Percentiles rank a stretch among this genome's conserved stretches.
These are phyloP conservation scores for Venturia oleaginea DNA, from an alignment of 2,329 filamentous ascomycete genomes.

Conservation along the genomic window DNA sequence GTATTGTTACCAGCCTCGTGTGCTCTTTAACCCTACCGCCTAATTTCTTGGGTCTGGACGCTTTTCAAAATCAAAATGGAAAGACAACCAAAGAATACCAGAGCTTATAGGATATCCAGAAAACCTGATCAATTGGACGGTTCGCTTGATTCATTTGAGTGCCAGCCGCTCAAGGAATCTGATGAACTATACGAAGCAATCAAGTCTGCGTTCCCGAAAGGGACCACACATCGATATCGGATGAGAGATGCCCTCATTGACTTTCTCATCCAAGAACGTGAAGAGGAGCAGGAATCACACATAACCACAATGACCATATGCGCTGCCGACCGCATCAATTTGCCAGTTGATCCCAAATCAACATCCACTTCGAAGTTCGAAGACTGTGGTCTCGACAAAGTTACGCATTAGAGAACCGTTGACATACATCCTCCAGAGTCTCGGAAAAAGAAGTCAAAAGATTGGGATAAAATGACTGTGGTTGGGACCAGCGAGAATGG, in stretches of 20 bases:
- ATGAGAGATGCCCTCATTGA: slow-evolving; percentile 30
- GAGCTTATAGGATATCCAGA: background rate
- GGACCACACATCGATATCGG: slow-evolving; percentile 29
- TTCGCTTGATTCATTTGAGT: slow-evolving; percentile 24
- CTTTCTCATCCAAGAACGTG: slow-evolving; percentile 27
- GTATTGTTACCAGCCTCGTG: too few relatives aligned
- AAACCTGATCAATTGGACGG: slow-evolving; percentile 17
- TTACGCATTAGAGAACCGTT: background rate
- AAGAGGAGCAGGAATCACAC: slow-evolving; percentile 17
- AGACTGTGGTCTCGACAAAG: background rate
- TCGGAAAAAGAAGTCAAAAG: slow-evolving; percentile 11
- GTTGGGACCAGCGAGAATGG: slow-evolving; percentile 28
- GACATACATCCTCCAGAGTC: background rate
- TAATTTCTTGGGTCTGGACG: too few relatives aligned
- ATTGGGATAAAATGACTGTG: slow-evolving; percentile 29
- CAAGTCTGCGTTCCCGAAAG: slow-evolving; percentile 24
- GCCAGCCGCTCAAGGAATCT: slow-evolving; percentile 30
- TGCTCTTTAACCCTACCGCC: too few relatives aligned
- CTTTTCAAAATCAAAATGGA: background rate
- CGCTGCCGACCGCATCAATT: background rate
- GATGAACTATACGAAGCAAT: slow-evolving; percentile 31
- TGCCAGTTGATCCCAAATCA: background rate
- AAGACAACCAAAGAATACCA: background rate
- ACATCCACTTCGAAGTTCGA: background rate
- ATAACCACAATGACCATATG: too few relatives aligned